Evolutionary conservation across 164 flowering plant genomes (phyloP).

Genomic region (Vitis amurensis): DNA sequence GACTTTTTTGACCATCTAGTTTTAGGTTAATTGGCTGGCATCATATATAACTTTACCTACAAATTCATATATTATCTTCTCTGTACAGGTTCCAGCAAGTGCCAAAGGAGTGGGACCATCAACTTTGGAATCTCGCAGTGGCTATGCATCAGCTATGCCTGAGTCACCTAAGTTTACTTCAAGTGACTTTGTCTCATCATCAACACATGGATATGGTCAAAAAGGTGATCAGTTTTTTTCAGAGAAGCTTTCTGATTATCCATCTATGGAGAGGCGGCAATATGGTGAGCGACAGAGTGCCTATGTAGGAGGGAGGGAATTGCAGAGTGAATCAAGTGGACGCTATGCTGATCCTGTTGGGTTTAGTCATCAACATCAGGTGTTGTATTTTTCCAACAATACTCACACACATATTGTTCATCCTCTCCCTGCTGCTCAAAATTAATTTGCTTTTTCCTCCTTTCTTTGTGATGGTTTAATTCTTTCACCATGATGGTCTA

Average conservation of each 20-base stretch:
- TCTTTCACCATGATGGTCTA: not conserved
- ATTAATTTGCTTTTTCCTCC: not conserved
- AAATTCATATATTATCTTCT: not conserved
- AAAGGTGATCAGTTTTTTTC: slow-evolving; percentile 56
- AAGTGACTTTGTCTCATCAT: slow-evolving; percentile 59
- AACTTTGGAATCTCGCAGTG: slow-evolving; percentile 65
- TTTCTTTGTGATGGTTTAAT: not conserved
- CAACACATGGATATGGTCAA: slow-evolving; percentile 68
- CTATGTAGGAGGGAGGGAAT: slow-evolving; percentile 63
- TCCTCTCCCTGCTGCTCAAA: not conserved
- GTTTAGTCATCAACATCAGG: slow-evolving; percentile 70
- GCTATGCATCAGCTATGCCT: slow-evolving; percentile 48
- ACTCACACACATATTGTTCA: not conserved
- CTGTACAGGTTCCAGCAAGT: slow-evolving; percentile 45
- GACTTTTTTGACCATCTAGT: not conserved
- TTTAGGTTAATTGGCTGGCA: not conserved
- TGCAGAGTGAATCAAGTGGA: slow-evolving; percentile 61
- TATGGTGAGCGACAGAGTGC: slow-evolving; percentile 67
- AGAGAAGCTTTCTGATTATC: slow-evolving; percentile 69
- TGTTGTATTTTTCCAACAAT: slow-evolving; percentile 16
- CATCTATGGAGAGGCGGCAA: slow-evolving; percentile 62
- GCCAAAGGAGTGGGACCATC: slow-evolving; percentile 54
- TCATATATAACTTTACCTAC: not conserved
- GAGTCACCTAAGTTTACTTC: slow-evolving; percentile 70
- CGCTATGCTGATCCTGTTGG: slow-evolving; percentile 67